Evolutionary conservation across 73 alveolate genomes (phyloP), one percentile per base, ranked within the genome.

Genomic region (Paramecium sonneborni): DNA sequence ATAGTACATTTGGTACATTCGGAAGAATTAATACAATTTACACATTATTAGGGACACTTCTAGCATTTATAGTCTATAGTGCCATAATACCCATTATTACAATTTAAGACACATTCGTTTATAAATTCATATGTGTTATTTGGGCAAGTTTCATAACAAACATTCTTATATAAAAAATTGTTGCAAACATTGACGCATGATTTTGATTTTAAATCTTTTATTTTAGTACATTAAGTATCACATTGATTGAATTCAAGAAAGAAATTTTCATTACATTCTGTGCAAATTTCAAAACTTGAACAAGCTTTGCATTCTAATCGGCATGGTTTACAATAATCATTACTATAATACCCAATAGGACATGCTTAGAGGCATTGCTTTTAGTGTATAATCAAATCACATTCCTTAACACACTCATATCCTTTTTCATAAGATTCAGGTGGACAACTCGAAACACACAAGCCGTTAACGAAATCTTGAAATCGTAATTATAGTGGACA

Each of bases 281-380:
- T 67, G 3, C 85, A 67, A 14, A 34, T 26, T 23, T 67, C 39
- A 67, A 32, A 67, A 23, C 52, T 67, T 67, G 48, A 67, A 24
- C 85, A 67, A 15, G 48, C 12, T 7, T 67, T 67, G 20, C 85
- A 67, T 67, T 67, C 52, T 30, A 34, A 14, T 34, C 46, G 18
- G 26, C 85, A 67, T 1, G 85, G 85, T 26, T 12, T 30, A 34
- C 85, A 67, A 34, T 14, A 28, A 24, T 67, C 85, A 52, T 52
- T 52, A 32, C 85, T 46, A 67, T 67, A 67, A 34, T 67, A 67
- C 6, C 85, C 85, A 67, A n/a, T n/a, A 67, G 85, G 85, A 4
- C 85, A 67, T 24, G 10, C 0, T 28, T 67, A 12, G 0, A 67
- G 30, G 24, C 85, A 67, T 67, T 67, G 23, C 20, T 67, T 28